Percentiles rank a stretch among this genome's conserved stretches.
Evolutionary conservation across 106 monocot species (phyloP).

Genomic region (Triglochin maritima): DNA sequence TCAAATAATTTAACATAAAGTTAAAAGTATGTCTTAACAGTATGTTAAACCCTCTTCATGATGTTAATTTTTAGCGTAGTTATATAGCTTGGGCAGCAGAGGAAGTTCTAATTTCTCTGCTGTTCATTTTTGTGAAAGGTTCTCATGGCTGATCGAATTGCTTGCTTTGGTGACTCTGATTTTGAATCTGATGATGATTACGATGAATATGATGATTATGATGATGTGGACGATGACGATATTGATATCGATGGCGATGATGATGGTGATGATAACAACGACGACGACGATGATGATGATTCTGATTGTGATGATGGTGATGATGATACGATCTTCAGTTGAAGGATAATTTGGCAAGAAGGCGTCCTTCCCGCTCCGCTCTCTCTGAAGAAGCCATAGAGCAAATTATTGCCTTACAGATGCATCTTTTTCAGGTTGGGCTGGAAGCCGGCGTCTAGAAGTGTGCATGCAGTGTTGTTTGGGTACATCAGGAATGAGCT

Average conservation of each 20-base stretch:
- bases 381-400: not conserved
- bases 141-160: slow-evolving; percentile 20
- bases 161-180: slow-evolving; percentile 17
- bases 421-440: not conserved
- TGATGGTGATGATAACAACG: not conserved
- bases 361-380: not conserved
- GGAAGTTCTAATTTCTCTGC: slow-evolving; percentile 27
- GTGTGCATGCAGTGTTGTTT: no score
- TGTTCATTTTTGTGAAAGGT: slow-evolving; percentile 19
- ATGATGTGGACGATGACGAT: not conserved
- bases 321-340: slow-evolving; percentile 3
- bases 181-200: slow-evolving; percentile 4
- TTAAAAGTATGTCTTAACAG: not conserved
- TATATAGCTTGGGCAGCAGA: slow-evolving; percentile 4
- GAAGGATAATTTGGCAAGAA: not conserved
- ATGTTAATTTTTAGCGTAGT: not conserved
- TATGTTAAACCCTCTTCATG: not conserved
- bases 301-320: not conserved
- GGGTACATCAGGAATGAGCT: no score
- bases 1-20: not conserved
- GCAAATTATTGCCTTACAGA: not conserved
- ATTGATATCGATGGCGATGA: slow-evolving; percentile 1
- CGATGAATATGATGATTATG: slow-evolving; percentile 2
- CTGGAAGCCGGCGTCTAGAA: not conserved
- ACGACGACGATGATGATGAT: slow-evolving; percentile 1